Evolutionary conservation across 2,329 filamentous ascomycete species (phyloP).

Genomic region (Moelleriella libera): DNA sequence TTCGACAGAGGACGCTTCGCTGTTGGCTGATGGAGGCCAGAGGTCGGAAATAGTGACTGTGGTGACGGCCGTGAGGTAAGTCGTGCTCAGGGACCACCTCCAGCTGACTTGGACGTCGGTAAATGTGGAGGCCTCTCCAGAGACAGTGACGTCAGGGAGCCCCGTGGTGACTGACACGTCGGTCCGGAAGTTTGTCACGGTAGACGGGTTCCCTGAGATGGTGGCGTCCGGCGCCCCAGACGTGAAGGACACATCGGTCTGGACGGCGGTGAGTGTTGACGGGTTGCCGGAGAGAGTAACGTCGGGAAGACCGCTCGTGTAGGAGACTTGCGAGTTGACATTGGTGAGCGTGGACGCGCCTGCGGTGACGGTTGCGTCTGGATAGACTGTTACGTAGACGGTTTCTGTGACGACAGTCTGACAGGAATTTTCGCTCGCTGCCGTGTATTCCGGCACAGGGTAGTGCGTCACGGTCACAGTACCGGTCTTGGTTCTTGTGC

Average conservation of each 20-base stretch:
- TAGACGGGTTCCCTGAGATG: conserved; percentile 14
- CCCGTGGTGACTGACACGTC: conserved; percentile 14
- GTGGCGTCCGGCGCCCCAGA: conserved; percentile 12
- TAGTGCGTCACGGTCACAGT: conserved; percentile 10
- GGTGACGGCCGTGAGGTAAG: conserved; percentile 6
- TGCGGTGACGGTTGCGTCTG: conserved; percentile 13
- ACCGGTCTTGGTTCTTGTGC: conserved; percentile 9
- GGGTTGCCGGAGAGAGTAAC: conserved; percentile 15
- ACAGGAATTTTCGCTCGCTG: conserved; percentile 9
- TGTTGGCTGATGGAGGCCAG: conserved; percentile 8
- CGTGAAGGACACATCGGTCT: conserved; percentile 10
- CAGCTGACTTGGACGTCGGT: conserved; percentile 13
- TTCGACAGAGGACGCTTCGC: neutral
- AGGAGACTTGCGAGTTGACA: conserved; percentile 9
- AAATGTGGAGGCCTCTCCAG: conserved; percentile 16
- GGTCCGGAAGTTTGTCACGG: conserved; percentile 15
- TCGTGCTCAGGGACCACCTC: conserved; percentile 8
- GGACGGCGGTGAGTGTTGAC: conserved; percentile 9
- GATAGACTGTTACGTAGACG: conserved; percentile 4
- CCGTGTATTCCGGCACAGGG: conserved; percentile 11
- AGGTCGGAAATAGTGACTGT: conserved; percentile 18
- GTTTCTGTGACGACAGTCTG: conserved; percentile 3
- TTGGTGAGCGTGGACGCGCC: conserved; percentile 12
- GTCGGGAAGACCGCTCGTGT: conserved; percentile 10
- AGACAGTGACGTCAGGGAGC: conserved; percentile 17